Evolutionary conservation across 192 early-diverging fungal genomes (phyloP).

Genomic region (Paraglomus occultum): DNA sequence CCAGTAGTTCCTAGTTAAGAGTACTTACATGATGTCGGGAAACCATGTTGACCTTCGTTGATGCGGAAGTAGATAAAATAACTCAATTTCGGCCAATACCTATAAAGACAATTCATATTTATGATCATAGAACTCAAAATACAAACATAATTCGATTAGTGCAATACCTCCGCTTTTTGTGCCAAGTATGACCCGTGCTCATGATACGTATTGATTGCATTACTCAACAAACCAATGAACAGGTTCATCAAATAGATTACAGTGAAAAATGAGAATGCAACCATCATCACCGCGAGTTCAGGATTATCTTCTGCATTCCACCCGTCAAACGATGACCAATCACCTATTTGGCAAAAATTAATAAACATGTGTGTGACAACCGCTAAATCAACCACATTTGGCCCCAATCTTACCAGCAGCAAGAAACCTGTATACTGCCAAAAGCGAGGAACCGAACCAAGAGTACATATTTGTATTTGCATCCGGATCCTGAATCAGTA

Average conservation of each 20-base stretch:
- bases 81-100: slow-evolving; percentile 5
- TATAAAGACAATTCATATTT: neutral
- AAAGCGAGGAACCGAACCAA: neutral
- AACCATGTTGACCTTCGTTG: slow-evolving; percentile 10
- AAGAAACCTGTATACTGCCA: slow-evolving; percentile 5
- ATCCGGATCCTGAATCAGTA: neutral
- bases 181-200: neutral
- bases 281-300: neutral
- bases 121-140: neutral
- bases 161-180: slow-evolving; percentile 15
- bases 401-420: slow-evolving; percentile 4
- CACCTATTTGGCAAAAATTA: neutral
- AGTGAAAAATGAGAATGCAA: slow-evolving; percentile 7
- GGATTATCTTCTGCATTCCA: slow-evolving; percentile 2
- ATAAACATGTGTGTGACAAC: neutral
- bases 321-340: neutral
- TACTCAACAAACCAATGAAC: slow-evolving; percentile 14
- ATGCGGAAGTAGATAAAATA: slow-evolving; percentile 8
- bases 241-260: slow-evolving; percentile 14
- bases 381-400: neutral
- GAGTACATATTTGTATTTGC: slow-evolving; percentile 10
- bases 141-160: too few relatives aligned
- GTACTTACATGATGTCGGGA: slow-evolving; percentile 10
- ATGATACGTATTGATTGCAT: neutral
- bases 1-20: neutral